These are phyloP conservation scores for Neobulgaria alba DNA, from an alignment of 2,329 filamentous ascomycete genomes.

Conservation along the genomic window DNA sequence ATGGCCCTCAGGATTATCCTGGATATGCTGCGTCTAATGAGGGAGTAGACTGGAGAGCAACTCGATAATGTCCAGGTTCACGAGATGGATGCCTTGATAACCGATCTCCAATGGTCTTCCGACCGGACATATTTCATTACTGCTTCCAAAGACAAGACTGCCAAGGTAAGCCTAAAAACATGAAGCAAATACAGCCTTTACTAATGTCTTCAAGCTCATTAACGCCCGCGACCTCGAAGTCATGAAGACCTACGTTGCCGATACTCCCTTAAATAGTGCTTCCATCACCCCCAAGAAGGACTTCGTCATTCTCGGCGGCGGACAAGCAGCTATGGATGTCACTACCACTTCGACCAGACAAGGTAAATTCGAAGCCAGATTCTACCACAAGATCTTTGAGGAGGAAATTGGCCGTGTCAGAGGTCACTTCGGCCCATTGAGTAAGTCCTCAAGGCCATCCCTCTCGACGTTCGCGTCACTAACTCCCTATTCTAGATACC, in stretches of 20 bases:
- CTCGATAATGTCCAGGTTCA: conserved; percentile 76
- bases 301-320: conserved; percentile 94
- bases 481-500: conserved; percentile 45
- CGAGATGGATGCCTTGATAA: conserved; percentile 58
- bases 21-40: conserved; percentile 10
- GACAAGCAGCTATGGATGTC: conserved; percentile 98
- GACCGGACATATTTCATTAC: conserved; percentile 99
- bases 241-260: conserved; percentile 84
- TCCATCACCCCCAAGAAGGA: conserved; percentile 93
- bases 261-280: conserved; percentile 94
- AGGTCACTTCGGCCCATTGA: conserved; percentile 81
- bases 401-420: conserved; percentile 96
- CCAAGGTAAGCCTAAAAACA: conserved; percentile 52
- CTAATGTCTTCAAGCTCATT: conserved; percentile 50
- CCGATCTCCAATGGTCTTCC: conserved; percentile 83
- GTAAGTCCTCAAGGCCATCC: conserved; percentile 39
- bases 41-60: conserved; percentile 62
- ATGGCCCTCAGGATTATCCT: conserved; percentile 16
- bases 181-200: conserved; percentile 8
- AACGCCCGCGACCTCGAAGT: conserved; percentile 79
- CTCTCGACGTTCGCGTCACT: conserved; percentile 1
- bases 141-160: conserved; percentile 93
- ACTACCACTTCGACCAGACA: conserved; percentile 83
- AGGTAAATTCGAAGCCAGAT: conserved; percentile 98
- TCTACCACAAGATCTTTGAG: conserved; percentile 99